These are phyloP conservation scores for Rhypophila decipiens DNA, from an alignment of 495 filamentous ascomycete genomes.

Conservation along the genomic window DNA sequence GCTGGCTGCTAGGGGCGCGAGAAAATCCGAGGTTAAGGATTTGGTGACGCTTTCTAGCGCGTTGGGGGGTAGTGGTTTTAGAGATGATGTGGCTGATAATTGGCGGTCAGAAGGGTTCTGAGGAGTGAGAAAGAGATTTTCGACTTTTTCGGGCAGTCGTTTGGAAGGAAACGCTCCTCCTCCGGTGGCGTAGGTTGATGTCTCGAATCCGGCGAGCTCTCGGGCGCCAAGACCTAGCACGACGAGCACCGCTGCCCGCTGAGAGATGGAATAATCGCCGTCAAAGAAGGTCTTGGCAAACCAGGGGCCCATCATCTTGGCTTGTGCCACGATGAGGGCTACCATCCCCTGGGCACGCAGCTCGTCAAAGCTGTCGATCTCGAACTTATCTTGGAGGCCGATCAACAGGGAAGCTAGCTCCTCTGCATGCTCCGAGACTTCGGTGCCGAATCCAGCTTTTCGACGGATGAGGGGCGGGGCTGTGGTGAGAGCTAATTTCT, in stretches of 20 bases:
- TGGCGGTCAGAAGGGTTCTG: constrained; percentile 8
- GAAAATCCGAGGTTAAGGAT: constrained; percentile 59
- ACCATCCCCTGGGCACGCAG: constrained; percentile 78
- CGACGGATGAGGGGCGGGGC: constrained; percentile 77
- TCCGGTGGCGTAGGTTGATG: constrained; percentile 49
- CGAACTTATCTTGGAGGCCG: constrained; percentile 74
- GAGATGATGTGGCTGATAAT: constrained; percentile 20
- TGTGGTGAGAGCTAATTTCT: constrained; percentile 69
- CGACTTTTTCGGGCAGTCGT: constrained; percentile 53
- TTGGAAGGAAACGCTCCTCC: constrained; percentile 63
- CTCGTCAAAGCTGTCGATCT: constrained; percentile 68
- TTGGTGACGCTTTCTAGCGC: constrained; percentile 57
- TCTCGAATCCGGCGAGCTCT: constrained; percentile 75
- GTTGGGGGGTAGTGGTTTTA: constrained; percentile 46
- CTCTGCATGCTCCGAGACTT: constrained; percentile 75
- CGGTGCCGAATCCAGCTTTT: constrained; percentile 80
- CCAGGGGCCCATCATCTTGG: constrained; percentile 72
- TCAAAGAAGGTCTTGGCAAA: constrained; percentile 81
- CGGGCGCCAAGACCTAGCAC: constrained; percentile 78
- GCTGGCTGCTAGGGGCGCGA: constrained; percentile 69
- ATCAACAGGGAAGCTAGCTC: constrained; percentile 71
- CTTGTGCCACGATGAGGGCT: constrained; percentile 69
- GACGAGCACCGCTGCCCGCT: constrained; percentile 74
- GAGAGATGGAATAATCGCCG: constrained; percentile 81
- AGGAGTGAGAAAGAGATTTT: constrained; percentile 37